phyloP scores from a whole-genome alignment of 495 filamentous ascomycete species.

The Penicillium alfredii region DNA sequence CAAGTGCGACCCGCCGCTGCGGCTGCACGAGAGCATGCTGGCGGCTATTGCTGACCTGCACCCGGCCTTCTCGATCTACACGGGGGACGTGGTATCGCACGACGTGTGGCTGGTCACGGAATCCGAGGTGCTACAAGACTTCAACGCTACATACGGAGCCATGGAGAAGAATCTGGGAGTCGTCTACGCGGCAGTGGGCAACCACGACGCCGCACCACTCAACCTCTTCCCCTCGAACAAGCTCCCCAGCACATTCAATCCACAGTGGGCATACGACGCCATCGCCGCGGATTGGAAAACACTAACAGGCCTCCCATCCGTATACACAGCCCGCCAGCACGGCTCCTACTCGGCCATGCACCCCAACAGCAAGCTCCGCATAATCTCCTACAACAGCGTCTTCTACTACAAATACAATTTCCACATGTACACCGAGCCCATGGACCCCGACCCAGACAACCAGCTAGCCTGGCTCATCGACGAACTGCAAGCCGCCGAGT shows the following conservation, averaged over 20 bases:
- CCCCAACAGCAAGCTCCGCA: constrained; percentile 37
- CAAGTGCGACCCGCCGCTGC: constrained; percentile 45
- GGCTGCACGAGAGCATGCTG: constrained; percentile 49
- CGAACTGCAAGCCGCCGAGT: constrained; percentile 47
- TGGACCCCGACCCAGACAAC: constrained; percentile 43
- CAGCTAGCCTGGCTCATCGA: constrained; percentile 46
- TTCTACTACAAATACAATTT: constrained; percentile 54
- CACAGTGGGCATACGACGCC: constrained; percentile 49
- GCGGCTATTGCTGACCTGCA: constrained; percentile 33
- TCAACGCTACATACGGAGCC: constrained; percentile 38
- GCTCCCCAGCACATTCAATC: constrained; percentile 23
- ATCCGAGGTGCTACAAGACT: constrained; percentile 33
- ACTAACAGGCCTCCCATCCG: constrained; percentile 37
- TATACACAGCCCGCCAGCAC: constrained; percentile 31
- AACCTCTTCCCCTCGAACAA: constrained; percentile 44
- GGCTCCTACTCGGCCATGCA: constrained; percentile 46
- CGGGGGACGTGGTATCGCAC: constrained; percentile 27
- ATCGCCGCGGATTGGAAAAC: constrained; percentile 40
- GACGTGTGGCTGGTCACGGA: constrained; percentile 27
- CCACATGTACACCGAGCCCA: constrained; percentile 44
- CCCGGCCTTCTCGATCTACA: constrained; percentile 27
- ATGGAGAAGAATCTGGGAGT: constrained; percentile 27
- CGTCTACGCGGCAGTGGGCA: constrained; percentile 48
- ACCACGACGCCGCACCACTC: constrained; percentile 50
- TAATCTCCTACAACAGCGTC: constrained; percentile 55